A percentile compares a stretch with the other conserved stretches of the same genome.
Conservation (phyloP, 2,329 filamentous ascomycete genomes). For the Pseudogymnoascus sp. region DNA sequence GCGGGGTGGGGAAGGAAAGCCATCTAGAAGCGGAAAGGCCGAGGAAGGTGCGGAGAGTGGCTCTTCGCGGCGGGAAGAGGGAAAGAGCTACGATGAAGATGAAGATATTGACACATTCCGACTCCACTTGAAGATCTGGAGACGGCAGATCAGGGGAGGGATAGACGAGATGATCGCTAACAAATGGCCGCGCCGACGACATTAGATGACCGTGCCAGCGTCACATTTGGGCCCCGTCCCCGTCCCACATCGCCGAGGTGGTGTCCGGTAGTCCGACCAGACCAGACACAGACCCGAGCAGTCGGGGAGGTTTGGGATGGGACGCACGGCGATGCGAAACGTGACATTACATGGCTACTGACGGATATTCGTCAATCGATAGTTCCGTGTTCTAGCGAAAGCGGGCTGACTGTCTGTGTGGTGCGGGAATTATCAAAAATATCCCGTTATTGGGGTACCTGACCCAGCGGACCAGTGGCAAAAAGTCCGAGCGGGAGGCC, state of each 20-base stretch:
- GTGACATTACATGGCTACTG: neutral
- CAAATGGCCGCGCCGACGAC: neutral
- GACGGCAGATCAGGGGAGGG: neutral
- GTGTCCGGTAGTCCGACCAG: neutral
- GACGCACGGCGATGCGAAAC: neutral
- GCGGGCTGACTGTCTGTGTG: neutral
- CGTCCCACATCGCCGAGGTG: neutral
- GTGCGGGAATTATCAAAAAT: neutral
- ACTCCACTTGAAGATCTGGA: neutral
- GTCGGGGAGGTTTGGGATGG: neutral
- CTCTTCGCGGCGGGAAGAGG: neutral
- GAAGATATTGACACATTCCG: neutral
- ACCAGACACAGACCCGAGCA: neutral
- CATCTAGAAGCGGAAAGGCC: neutral
- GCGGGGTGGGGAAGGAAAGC: neutral
- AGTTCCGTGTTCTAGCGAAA: neutral
- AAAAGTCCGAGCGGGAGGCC: neutral
- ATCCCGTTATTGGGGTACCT: neutral
- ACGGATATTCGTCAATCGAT: neutral
- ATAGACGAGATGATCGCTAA: neutral
- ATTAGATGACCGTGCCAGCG: neutral
- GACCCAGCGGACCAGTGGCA: neutral
- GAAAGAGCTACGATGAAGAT: neutral
- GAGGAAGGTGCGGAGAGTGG: neutral
- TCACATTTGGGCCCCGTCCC: neutral